These are phyloP conservation scores for Dioscorea cayenensis DNA, from an alignment of 116 monocot genomes.

Conservation along the genomic window DNA sequence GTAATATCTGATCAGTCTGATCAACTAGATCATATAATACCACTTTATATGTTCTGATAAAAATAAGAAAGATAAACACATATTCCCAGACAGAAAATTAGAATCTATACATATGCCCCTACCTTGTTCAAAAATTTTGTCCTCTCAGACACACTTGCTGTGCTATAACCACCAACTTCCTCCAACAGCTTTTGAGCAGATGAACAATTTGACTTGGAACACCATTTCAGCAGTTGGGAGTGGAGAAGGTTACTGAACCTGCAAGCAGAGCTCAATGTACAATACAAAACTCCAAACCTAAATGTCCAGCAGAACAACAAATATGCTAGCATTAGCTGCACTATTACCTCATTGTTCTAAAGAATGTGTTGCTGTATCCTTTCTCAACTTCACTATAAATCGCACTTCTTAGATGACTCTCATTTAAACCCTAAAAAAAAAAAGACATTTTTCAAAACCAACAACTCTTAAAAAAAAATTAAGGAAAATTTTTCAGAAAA, in stretches of 20 bases:
- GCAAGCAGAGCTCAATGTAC: background rate
- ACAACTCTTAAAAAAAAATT: too few species aligned
- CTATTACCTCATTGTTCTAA: conserved; percentile 39
- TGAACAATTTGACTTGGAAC: conserved; percentile 29
- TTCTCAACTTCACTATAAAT: conserved; percentile 30
- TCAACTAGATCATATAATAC: too few species aligned
- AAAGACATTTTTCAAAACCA: background rate
- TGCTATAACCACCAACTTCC: conserved; percentile 18
- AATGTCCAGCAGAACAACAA: background rate
- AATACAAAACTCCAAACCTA: background rate
- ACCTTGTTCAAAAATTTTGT: conserved; percentile 46
- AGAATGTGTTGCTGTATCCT: conserved; percentile 23
- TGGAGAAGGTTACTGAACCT: conserved; percentile 46
- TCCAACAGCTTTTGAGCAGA: conserved; percentile 34
- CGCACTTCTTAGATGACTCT: conserved; percentile 23
- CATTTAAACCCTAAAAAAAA: conserved; percentile 27
- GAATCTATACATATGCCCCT: background rate
- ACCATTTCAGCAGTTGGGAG: conserved; percentile 29
- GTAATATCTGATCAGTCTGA: too few species aligned
- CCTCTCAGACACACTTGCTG: conserved; percentile 21
- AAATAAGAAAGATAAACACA: background rate
- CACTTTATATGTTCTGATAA: too few species aligned
- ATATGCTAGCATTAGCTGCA: background rate
- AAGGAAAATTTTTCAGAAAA: background rate
- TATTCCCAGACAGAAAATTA: background rate